These are phyloP conservation scores for Heliosperma pusillum DNA, from an alignment of 148 eudicot species.

Conservation along the genomic window DNA sequence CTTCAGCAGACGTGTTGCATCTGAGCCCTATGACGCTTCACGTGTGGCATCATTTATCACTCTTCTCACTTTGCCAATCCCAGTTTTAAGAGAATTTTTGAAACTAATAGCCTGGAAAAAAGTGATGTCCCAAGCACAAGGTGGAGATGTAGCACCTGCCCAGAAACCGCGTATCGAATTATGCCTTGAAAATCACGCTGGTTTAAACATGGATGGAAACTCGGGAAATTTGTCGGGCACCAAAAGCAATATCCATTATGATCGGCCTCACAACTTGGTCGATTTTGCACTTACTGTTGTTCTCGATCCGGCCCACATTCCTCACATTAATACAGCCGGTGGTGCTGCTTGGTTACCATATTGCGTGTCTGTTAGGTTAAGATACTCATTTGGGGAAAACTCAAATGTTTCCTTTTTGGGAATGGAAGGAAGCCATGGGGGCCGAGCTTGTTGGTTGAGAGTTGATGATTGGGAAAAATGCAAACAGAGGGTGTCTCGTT, in stretches of 20 bases:
- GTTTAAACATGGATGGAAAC: slow-evolving; percentile 59
- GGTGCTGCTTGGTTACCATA: slow-evolving; percentile 99
- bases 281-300: slow-evolving; percentile 92
- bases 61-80: slow-evolving; percentile 87
- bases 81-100: slow-evolving; percentile 81
- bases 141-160: slow-evolving; percentile 74
- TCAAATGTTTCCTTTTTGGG: slow-evolving; percentile 62
- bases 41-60: slow-evolving; percentile 98
- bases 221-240: slow-evolving; percentile 62
- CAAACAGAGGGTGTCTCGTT: slow-evolving; percentile 68
- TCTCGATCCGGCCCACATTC: slow-evolving; percentile 85
- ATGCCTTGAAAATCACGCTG: slow-evolving; percentile 91
- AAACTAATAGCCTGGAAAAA: slow-evolving; percentile 95
- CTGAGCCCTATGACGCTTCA: slow-evolving; percentile 98
- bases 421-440: slow-evolving; percentile 99
- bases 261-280: slow-evolving; percentile 66
- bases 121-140: slow-evolving; percentile 77
- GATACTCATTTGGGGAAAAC: slow-evolving; percentile 74
- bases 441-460: slow-evolving; percentile 79
- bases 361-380: slow-evolving; percentile 82
- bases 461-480: slow-evolving; percentile 87
- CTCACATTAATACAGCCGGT: slow-evolving; percentile 82
- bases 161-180: slow-evolving; percentile 92
- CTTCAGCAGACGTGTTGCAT: slow-evolving; percentile 93
- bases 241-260: slow-evolving; percentile 88